These are phyloP conservation scores for Avena eriantha DNA, from an alignment of 176 grass and related monocot species.

Conservation along the genomic window DNA sequence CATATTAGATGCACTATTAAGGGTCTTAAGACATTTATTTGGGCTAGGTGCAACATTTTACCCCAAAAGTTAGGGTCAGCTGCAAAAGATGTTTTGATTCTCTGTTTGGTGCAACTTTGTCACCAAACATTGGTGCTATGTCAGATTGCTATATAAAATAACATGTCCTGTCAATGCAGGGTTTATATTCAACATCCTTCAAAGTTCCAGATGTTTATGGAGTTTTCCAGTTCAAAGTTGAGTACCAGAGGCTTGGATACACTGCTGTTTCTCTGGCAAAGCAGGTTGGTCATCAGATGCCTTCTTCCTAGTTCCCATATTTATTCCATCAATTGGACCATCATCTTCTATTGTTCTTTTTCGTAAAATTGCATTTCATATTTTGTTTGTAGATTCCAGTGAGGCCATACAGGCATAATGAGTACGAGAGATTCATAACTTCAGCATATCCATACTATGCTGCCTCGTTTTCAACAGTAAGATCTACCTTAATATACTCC, in stretches of 20 bases:
- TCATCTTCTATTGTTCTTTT: background rate
- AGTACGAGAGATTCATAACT: constrained; percentile 97
- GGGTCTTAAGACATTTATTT: too few species aligned
- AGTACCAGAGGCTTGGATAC: constrained; percentile 93
- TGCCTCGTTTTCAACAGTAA: constrained; percentile 93
- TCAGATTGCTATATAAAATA: constrained; percentile 46
- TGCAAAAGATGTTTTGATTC: too few species aligned
- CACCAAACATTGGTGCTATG: too few species aligned
- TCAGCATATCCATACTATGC: constrained; percentile 92
- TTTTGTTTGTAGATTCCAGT: constrained; percentile 81
- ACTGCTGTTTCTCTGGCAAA: constrained; percentile 91
- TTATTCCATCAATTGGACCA: background rate
- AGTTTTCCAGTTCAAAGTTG: constrained; percentile 98
- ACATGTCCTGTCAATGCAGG: constrained; percentile 44
- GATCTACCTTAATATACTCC: constrained; percentile 39
- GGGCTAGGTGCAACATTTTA: too few species aligned
- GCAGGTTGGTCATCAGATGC: constrained; percentile 60
- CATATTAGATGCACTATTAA: too few species aligned
- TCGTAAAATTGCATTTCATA: background rate
- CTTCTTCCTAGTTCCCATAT: background rate
- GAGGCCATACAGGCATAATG: constrained; percentile 86
- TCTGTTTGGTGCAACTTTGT: too few species aligned
- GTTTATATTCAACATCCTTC: constrained; percentile 86
- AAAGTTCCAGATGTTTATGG: constrained; percentile 99
- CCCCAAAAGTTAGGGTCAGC: too few species aligned